A percentile compares a stretch with the other conserved stretches of the same genome.
These are phyloP conservation scores for Phytophthora cajani DNA, from an alignment of 352 stramenopile species.

Conservation along the genomic window DNA sequence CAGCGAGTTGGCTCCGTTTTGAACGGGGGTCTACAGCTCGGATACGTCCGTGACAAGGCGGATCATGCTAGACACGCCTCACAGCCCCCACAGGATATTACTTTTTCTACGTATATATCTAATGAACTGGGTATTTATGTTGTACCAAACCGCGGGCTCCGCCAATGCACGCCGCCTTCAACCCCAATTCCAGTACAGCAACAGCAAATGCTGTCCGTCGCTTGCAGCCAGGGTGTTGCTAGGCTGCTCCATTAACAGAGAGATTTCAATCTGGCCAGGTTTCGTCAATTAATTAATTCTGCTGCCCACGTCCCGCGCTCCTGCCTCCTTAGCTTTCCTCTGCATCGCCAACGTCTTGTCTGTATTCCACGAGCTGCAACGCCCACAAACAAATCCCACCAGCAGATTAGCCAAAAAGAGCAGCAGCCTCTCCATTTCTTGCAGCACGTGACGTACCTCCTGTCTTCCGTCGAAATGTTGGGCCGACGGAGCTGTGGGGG, in stretches of 20 bases:
- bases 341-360: conserved; percentile 63
- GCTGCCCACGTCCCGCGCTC: conserved; percentile 1
- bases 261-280: background rate
- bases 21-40: background rate
- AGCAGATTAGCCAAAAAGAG: background rate
- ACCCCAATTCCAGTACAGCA: too few species aligned
- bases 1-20: background rate
- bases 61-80: background rate
- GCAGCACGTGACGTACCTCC: conserved; percentile 41
- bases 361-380: conserved; percentile 71
- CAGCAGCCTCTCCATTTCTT: background rate
- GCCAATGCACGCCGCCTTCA: too few species aligned
- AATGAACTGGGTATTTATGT: conserved; percentile 33
- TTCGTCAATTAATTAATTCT: background rate
- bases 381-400: conserved; percentile 4
- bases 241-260: too few species aligned
- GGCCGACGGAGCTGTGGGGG: conserved; percentile 71
- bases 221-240: too few species aligned
- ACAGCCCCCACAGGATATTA: background rate
- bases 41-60: background rate
- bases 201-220: too few species aligned
- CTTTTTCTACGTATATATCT: conserved; percentile 27
- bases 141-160: background rate
- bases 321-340: conserved; percentile 37
- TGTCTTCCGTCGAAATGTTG: conserved; percentile 78